Evolutionary conservation across 2,329 filamentous ascomycete species (phyloP), one percentile per base, ranked within the genome.

Genomic region (Pyricularia grisea): DNA sequence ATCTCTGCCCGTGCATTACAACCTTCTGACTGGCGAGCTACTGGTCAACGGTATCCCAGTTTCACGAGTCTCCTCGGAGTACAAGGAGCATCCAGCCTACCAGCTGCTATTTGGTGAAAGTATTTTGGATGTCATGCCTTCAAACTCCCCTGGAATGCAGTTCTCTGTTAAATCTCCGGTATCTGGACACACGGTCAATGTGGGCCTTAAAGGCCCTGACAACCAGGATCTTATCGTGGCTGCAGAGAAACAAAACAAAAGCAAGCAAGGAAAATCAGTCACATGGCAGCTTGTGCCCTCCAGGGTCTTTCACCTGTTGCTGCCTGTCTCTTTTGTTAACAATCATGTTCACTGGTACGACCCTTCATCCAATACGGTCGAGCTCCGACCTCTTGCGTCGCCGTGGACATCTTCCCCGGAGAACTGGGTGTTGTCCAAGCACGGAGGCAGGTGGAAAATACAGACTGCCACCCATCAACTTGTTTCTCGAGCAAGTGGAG

Each of bases 11-110:
- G 78, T 85, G 3, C 80, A 83, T 30, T 83, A 82, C 71, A 85
- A 86, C 70, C 66, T 87, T 0, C 71, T 89, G 2, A 83, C 79
- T 0, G 85, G 82, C 0, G 77, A 82, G 28, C 75, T 90, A 0
- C 77, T 87, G 0, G 79, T 88, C 0, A 79, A 87, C 69, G 85
- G 86, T 0, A 61, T 76, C 0, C 85, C 84, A 0, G 71, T 87
- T 0, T 74, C 79, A 4, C 79, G 82, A 2, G 77, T 88, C 0
- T 86, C 86, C 0, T 2, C 12, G 0, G 70, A 79, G 0, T 88
- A 85, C 66, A 77, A 81, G 42, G 9, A 17, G 0, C 77, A 85
- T 67, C 9, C 72, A 0, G 75, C 75, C 0, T 88, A 84, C 71
- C 12, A 14, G 0, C 72, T 73, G 0, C 73, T 88, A 0, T 87